These are phyloP conservation scores for Lactarius quietus DNA, from an alignment of 768 basidiomycete species.

Conservation along the genomic window DNA sequence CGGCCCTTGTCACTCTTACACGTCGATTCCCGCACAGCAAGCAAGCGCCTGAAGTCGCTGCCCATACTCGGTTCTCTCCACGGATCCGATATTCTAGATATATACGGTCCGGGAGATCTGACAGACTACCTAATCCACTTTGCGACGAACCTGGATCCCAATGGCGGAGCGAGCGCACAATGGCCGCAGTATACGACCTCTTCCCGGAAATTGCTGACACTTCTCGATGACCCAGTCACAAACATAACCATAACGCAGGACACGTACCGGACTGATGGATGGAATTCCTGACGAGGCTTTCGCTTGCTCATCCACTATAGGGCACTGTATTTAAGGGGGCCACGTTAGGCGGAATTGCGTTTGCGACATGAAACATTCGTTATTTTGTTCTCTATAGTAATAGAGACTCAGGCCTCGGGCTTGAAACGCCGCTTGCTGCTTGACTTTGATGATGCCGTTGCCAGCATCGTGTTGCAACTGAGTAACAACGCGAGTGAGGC, in stretches of 20 bases:
- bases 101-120: constrained; percentile 19
- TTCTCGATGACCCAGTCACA: no score
- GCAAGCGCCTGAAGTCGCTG: constrained; percentile 33
- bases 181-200: constrained; percentile 23
- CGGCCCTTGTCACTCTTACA: background rate
- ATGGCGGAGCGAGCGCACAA: constrained; percentile 19
- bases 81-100: constrained; percentile 14
- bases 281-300: constrained; percentile 9
- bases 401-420: no score
- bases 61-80: constrained; percentile 27
- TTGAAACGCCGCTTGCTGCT: no score
- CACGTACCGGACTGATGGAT: constrained; percentile 15
- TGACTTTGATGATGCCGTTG: no score
- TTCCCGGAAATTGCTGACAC: constrained; percentile 13
- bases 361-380: no score
- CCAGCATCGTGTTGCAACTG: no score
- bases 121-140: constrained; percentile 28
- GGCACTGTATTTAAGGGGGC: no score
- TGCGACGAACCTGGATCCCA: constrained; percentile 31
- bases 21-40: constrained; percentile 29
- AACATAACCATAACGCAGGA: no score
- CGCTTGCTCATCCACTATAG: background rate
- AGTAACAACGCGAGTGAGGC: no score
- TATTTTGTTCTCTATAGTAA: no score
- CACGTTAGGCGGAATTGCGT: no score